These are phyloP conservation scores for Tolypocladium amazonense DNA, from an alignment of 2,329 filamentous ascomycete species.

Conservation along the genomic window DNA sequence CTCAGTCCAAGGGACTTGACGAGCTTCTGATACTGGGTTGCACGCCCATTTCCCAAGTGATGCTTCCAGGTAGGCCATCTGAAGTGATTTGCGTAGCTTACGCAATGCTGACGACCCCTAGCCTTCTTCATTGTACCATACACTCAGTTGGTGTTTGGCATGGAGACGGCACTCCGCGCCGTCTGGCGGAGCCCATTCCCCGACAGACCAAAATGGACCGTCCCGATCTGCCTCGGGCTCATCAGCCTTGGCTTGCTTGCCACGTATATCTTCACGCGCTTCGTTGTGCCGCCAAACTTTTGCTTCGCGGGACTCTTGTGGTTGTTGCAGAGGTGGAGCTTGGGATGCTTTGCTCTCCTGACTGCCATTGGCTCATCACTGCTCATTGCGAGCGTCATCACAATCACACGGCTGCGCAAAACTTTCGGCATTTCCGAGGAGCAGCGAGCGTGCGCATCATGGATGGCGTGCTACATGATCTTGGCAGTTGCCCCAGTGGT, in stretches of 20 bases:
- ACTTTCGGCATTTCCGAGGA: slow-evolving; percentile 43
- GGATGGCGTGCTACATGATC: slow-evolving; percentile 58
- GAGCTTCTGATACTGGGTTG: slow-evolving; percentile 41
- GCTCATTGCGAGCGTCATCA: slow-evolving; percentile 36
- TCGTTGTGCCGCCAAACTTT: slow-evolving; percentile 42
- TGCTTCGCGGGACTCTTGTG: slow-evolving; percentile 61
- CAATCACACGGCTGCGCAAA: slow-evolving; percentile 47
- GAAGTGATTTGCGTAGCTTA: not conserved
- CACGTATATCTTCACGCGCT: slow-evolving; percentile 48
- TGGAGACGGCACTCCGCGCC: slow-evolving; percentile 49
- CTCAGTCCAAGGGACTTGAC: slow-evolving; percentile 44
- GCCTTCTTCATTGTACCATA: slow-evolving; percentile 58
- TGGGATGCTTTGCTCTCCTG: slow-evolving; percentile 44
- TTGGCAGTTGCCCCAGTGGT: slow-evolving; percentile 48
- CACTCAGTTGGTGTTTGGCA: slow-evolving; percentile 53
- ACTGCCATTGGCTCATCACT: slow-evolving; percentile 38
- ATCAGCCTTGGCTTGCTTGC: slow-evolving; percentile 39
- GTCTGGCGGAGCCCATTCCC: slow-evolving; percentile 45
- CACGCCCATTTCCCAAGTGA: slow-evolving; percentile 41
- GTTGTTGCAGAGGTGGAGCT: slow-evolving; percentile 53
- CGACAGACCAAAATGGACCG: slow-evolving; percentile 47
- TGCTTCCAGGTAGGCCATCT: slow-evolving; percentile 44
- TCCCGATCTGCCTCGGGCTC: slow-evolving; percentile 42
- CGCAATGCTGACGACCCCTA: slow-evolving; percentile 15
- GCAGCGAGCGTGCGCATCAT: slow-evolving; percentile 53